Conservation (phyloP, 305 asterid genomes). For the Fraxinus baroniana region DNA sequence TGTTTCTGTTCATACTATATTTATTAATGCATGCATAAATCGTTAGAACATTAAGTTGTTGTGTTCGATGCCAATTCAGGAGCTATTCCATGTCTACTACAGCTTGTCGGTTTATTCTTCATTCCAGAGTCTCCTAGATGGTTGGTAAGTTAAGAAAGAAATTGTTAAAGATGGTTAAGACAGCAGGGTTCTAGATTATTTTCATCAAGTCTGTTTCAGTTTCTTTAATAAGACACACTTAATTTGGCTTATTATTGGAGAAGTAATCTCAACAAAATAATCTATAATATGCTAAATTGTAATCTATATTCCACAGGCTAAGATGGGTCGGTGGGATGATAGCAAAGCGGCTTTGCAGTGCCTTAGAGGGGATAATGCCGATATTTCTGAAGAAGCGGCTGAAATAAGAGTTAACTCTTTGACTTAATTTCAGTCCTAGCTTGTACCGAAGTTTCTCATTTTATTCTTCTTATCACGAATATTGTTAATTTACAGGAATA, state of each 20-base stretch:
- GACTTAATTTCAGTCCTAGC: constrained; percentile 4
- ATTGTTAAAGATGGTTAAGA: constrained; percentile 3
- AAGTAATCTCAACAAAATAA: background rate
- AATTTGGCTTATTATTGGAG: background rate
- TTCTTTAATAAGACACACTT: background rate
- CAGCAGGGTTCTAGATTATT: background rate
- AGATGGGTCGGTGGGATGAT: constrained; percentile 46
- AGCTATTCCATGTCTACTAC: constrained; percentile 58
- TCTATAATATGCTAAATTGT: background rate
- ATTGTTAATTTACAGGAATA: constrained; percentile 41
- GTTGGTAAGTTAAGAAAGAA: constrained; percentile 52
- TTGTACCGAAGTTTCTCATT: constrained; percentile 6
- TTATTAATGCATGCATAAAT: background rate
- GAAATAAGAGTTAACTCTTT: constrained; percentile 50
- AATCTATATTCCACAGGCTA: constrained; percentile 47
- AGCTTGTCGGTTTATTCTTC: constrained; percentile 56
- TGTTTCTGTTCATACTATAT: background rate
- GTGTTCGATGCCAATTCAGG: constrained; percentile 45
- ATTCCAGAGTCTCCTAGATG: constrained; percentile 94
- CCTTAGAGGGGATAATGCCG: constrained; percentile 54
- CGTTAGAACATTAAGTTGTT: constrained; percentile 16
- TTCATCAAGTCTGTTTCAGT: background rate
- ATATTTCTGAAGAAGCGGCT: constrained; percentile 54
- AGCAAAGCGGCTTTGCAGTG: constrained; percentile 47
- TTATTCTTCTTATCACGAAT: background rate